A percentile compares a stretch with the other conserved stretches of the same genome.
Conservation (phyloP, 2,329 filamentous ascomycete genomes). For the Xylaria sp. region DNA sequence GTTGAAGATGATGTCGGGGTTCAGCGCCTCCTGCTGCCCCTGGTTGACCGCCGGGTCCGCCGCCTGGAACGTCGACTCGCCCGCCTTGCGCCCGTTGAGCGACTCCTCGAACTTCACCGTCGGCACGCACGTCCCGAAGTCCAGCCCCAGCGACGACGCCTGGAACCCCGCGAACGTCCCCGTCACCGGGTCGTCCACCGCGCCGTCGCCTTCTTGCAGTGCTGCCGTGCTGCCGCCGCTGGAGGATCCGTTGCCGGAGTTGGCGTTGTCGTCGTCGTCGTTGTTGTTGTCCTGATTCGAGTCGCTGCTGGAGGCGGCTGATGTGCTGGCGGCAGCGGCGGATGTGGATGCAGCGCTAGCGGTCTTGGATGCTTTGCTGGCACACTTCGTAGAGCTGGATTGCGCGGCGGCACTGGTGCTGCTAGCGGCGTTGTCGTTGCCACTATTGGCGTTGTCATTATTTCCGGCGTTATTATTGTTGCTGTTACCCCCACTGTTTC, state of each 20-base stretch:
- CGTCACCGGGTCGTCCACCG: slow-evolving; percentile 37
- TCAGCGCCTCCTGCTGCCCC: slow-evolving; percentile 68
- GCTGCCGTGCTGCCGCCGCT: no score
- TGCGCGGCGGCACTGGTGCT: slow-evolving; percentile 1
- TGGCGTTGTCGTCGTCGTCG: slow-evolving; percentile 21
- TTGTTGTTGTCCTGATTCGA: slow-evolving; percentile 21
- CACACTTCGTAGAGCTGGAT: slow-evolving; percentile 1
- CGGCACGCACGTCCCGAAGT: slow-evolving; percentile 58
- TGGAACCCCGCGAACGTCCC: slow-evolving; percentile 39
- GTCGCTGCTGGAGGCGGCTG: slow-evolving; percentile 10
- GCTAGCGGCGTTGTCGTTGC: slow-evolving; percentile 8
- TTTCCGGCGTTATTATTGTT: slow-evolving; percentile 20
- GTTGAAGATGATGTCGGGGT: slow-evolving; percentile 76
- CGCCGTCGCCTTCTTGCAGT: slow-evolving; percentile 32
- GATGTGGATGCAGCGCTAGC: slow-evolving; percentile 18
- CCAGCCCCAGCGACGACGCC: slow-evolving; percentile 40
- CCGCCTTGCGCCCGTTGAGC: slow-evolving; percentile 56
- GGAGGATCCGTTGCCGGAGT: no score
- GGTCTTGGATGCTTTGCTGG: slow-evolving; percentile 2
- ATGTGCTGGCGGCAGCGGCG: slow-evolving; percentile 18
- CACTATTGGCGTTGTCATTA: slow-evolving; percentile 15
- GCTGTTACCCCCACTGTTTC: slow-evolving; percentile 26
- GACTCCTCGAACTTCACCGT: slow-evolving; percentile 64
- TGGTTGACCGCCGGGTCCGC: slow-evolving; percentile 62
- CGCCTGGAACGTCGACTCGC: slow-evolving; percentile 70